Evolutionary conservation across 768 basidiomycete species (phyloP).

Genomic region (Tremella fuciformis): DNA sequence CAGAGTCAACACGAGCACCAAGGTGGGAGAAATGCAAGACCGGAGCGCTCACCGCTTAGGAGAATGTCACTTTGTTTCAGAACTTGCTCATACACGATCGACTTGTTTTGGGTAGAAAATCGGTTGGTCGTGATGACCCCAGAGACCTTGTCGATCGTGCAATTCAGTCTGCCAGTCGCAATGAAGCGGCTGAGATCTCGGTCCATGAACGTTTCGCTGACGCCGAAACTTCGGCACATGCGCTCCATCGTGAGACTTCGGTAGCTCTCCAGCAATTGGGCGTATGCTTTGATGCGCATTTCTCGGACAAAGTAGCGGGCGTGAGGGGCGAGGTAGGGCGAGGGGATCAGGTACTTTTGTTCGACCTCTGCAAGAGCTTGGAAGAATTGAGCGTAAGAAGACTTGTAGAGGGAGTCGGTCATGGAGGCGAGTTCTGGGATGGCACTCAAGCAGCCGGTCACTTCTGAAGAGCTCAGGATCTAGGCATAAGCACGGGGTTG

Average conservation of each 20-base stretch:
- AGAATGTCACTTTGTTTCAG: slow-evolving; percentile 88
- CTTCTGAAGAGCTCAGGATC: slow-evolving; percentile 84
- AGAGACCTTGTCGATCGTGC: slow-evolving; percentile 90
- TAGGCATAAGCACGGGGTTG: slow-evolving; percentile 44
- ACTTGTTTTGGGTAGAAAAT: slow-evolving; percentile 60
- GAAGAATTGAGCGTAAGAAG: slow-evolving; percentile 93
- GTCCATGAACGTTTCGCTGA: slow-evolving; percentile 81
- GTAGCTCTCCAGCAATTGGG: slow-evolving; percentile 87
- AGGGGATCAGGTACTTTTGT: slow-evolving; percentile 79
- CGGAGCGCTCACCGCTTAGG: slow-evolving; percentile 61
- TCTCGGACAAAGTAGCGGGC: slow-evolving; percentile 87
- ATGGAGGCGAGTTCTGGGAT: slow-evolving; percentile 77
- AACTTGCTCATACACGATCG: slow-evolving; percentile 86
- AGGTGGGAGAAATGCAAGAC: background rate
- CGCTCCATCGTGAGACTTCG: slow-evolving; percentile 83
- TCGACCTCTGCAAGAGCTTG: slow-evolving; percentile 84
- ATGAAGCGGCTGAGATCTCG: slow-evolving; percentile 92
- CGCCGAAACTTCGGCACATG: slow-evolving; percentile 81
- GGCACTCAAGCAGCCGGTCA: slow-evolving; percentile 76
- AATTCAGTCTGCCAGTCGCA: slow-evolving; percentile 75
- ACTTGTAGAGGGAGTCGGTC: slow-evolving; percentile 82
- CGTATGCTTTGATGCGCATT: slow-evolving; percentile 91
- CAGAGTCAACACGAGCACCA: slow-evolving; percentile 5
- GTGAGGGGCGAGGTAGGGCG: slow-evolving; percentile 79
- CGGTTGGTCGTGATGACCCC: slow-evolving; percentile 90